These are phyloP conservation scores for Podaxis pistillaris DNA, from an alignment of 768 basidiomycete species.

Conservation along the genomic window DNA sequence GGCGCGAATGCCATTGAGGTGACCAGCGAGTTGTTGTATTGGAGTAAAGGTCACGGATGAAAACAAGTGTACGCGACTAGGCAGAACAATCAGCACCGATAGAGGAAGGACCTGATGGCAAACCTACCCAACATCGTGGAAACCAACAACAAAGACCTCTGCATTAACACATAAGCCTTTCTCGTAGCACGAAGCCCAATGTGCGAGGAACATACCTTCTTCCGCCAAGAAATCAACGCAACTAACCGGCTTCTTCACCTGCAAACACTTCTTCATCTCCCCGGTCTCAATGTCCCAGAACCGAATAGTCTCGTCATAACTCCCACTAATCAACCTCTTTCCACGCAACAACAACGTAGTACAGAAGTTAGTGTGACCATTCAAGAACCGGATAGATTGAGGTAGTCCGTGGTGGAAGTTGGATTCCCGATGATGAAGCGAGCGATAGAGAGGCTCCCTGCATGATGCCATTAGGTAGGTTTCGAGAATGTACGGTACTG, in stretches of 20 bases:
- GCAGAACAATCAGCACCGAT: background rate
- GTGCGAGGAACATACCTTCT: constrained; percentile 49
- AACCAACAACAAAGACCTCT: constrained; percentile 92
- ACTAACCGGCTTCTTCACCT: constrained; percentile 87
- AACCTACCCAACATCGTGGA: constrained; percentile 85
- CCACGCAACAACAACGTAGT: constrained; percentile 78
- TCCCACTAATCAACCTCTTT: constrained; percentile 83
- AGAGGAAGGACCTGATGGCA: background rate
- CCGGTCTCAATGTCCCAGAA: constrained; percentile 82
- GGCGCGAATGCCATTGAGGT: constrained; percentile 87
- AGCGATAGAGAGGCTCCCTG: constrained; percentile 67
- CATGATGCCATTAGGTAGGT: background rate
- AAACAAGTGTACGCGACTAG: constrained; percentile 84
- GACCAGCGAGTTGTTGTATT: constrained; percentile 80
- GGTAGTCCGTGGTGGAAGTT: constrained; percentile 79
- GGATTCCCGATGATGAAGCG: constrained; percentile 80
- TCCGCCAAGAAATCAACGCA: constrained; percentile 85
- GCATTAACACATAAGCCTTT: background rate
- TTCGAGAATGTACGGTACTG: background rate
- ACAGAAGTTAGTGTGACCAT: constrained; percentile 85
- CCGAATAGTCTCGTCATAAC: constrained; percentile 89
- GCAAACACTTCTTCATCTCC: constrained; percentile 68
- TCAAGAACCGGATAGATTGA: constrained; percentile 74
- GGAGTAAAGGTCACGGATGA: constrained; percentile 83
- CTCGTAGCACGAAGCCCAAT: background rate